Base-by-base conservation (phyloP, 1,139 yeast genomes). In the Pichia sp. region DNA sequence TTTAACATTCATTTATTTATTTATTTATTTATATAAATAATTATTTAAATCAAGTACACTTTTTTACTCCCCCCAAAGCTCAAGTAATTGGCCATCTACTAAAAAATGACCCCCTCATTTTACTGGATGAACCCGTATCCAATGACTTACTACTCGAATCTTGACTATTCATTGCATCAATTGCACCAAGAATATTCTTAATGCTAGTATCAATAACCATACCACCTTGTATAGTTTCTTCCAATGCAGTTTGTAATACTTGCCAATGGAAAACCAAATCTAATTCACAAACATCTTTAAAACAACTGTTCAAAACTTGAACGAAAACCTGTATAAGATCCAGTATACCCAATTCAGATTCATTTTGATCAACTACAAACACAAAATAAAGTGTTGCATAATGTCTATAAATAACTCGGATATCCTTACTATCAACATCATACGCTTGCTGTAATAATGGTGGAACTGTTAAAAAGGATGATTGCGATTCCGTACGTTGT, bases 211-310 rank as follows among this genome's bases (percentile, higher is more conserved):
- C 99, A 42, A 95, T 88, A n/a, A 93, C 99, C 95, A 95, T 85
- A 0, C 99, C 99, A 31, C 98, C 99, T 66, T 93, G 99, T 1
- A 93, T 86, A 43, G 93, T 87, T 63, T 95, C 98, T 64, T 86
- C 93, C 52, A 93, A 70, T 5, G 93, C 97, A 2, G 96, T 86
- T 65, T 93, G 96, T 44, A 93, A 72, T 16, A 90, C 95, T 68
- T 93, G 97, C 97, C 98, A 93, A 29, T 97, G 97, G 69, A 90
- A 91, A 28, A 95, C 97, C 60, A 93, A 74, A 68, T 93, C 99
- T 59, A 93, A 75, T 67, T 93, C 99, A 68, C 97, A 91, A 8
- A 93, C 99, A 62, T 91, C 91, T 58, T 84, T 83, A 69, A 93
- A 93, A 68, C 99, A 93, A 57, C 86, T 81, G 67, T 93, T 97